These are phyloP conservation scores for Yamadazyma tumulicola DNA, from an alignment of 805 yeast genomes.

Conservation along the genomic window DNA sequence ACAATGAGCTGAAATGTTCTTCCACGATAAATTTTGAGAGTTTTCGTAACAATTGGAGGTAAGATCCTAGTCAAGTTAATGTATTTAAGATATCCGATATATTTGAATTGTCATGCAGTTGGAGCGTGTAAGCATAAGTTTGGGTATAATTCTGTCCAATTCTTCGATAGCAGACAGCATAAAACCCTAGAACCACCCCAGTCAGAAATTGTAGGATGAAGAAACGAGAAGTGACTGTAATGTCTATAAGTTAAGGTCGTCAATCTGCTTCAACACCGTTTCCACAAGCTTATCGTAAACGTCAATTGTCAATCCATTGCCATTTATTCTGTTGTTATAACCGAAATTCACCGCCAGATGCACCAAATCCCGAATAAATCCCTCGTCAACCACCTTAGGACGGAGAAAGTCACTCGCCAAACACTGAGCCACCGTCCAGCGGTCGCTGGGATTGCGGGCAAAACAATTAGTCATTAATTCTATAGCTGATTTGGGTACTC, in stretches of 20 bases:
- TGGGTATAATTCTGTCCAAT: too few relatives aligned
- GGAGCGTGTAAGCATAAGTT: too few relatives aligned
- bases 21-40: too few relatives aligned
- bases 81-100: too few relatives aligned
- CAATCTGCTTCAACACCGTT: conserved; percentile 36
- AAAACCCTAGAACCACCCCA: too few relatives aligned
- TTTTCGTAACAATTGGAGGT: not conserved
- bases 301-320: conserved; percentile 38
- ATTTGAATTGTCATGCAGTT: too few relatives aligned
- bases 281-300: conserved; percentile 39
- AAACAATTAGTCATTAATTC: conserved; percentile 73
- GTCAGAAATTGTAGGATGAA: not conserved
- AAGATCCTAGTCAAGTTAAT: too few relatives aligned
- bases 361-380: conserved; percentile 65
- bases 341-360: conserved; percentile 79
- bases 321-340: conserved; percentile 33
- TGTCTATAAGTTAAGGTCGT: conserved; percentile 26
- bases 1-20: too few relatives aligned
- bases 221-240: not conserved
- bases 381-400: conserved; percentile 70
- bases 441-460: conserved; percentile 59
- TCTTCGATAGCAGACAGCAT: too few relatives aligned
- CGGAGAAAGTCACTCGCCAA: conserved; percentile 62
- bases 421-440: conserved; percentile 64
- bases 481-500: conserved; percentile 60